These are phyloP conservation scores for Fistulinella cinereoalba DNA, from an alignment of 1,284 basidiomycete species.

Conservation along the genomic window DNA sequence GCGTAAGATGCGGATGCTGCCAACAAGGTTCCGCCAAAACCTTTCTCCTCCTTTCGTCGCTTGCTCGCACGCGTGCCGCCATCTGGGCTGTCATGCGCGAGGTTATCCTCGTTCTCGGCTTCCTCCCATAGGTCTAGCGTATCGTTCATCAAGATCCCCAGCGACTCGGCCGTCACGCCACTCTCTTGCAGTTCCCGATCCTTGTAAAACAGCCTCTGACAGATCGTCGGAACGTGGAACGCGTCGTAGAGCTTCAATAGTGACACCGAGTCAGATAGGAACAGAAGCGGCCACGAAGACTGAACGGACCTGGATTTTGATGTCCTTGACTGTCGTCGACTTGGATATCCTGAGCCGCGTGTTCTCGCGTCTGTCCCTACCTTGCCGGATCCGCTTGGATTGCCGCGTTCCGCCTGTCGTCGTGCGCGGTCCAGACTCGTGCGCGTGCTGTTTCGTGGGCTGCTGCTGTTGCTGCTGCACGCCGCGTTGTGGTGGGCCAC, in stretches of 20 bases:
- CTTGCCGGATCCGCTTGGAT: conserved; percentile 63
- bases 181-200: conserved; percentile 65
- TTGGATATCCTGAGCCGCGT: conserved; percentile 57
- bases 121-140: conserved; percentile 63
- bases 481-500: conserved; percentile 20
- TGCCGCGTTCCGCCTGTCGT: conserved; percentile 44
- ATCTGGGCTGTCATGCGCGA: conserved; percentile 52
- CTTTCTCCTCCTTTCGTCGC: conserved; percentile 58
- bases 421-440: conserved; percentile 28
- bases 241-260: conserved; percentile 55
- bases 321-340: conserved; percentile 67
- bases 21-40: conserved; percentile 70
- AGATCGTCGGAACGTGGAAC: conserved; percentile 66
- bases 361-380: conserved; percentile 47
- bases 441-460: conserved; percentile 24
- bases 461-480: no score
- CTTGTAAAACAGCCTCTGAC: conserved; percentile 64
- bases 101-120: conserved; percentile 54
- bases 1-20: conserved; percentile 30
- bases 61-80: conserved; percentile 41
- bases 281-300: no score
- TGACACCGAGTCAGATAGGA: no score
- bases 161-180: conserved; percentile 50
- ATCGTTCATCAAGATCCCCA: conserved; percentile 66
- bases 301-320: conserved; percentile 63